A percentile compares a stretch with the other conserved stretches of the same genome.
Evolutionary conservation across 1,284 basidiomycete species (phyloP).

Genomic region (Ceratobasidium sp.): DNA sequence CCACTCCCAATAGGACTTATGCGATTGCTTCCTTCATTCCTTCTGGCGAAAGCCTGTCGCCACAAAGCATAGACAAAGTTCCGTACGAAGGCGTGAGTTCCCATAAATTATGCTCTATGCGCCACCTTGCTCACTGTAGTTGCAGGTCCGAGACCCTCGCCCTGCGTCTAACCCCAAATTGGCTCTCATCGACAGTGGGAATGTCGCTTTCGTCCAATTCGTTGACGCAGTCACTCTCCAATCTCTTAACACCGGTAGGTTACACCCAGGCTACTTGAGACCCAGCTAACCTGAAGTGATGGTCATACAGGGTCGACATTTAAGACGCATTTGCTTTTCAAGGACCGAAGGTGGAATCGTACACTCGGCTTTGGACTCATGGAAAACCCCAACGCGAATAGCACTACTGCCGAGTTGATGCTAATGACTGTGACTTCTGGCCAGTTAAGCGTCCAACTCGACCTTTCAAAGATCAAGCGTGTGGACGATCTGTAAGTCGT

Average conservation of each 20-base stretch:
- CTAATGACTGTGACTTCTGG: conserved; percentile 44
- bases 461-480: conserved; percentile 66
- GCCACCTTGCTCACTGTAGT: conserved; percentile 46
- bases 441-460: conserved; percentile 67
- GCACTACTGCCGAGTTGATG: conserved; percentile 34
- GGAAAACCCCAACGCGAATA: conserved; percentile 59
- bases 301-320: conserved; percentile 69
- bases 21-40: conserved; percentile 61
- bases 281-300: background rate
- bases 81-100: conserved; percentile 77
- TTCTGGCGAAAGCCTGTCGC: conserved; percentile 58
- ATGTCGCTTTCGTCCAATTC: conserved; percentile 71
- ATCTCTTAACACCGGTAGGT: conserved; percentile 37
- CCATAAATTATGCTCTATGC: background rate
- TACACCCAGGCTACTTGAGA: background rate
- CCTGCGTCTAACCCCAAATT: conserved; percentile 73
- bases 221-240: conserved; percentile 69
- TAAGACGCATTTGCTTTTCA: conserved; percentile 74
- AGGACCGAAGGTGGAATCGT: conserved; percentile 66
- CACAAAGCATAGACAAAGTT: conserved; percentile 64
- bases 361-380: conserved; percentile 74
- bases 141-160: conserved; percentile 55
- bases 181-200: conserved; percentile 65
- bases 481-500: conserved; percentile 68
- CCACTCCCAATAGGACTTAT: conserved; percentile 68